Evolutionary conservation across 1,284 basidiomycete species (phyloP).

Genomic region (Hemileia vastatrix): DNA sequence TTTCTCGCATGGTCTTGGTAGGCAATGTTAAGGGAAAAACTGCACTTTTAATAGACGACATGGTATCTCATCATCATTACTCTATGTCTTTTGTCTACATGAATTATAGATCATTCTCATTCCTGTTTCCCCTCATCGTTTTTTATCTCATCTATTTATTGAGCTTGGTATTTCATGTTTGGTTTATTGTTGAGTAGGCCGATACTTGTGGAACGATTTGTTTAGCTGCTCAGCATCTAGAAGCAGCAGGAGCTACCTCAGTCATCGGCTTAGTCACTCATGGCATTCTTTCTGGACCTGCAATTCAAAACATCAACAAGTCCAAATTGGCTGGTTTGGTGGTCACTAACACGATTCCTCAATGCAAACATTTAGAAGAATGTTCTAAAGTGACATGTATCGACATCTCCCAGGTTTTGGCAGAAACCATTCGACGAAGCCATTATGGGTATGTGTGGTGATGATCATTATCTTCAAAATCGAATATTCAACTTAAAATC

Average conservation of each 20-base stretch:
- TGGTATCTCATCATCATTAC: slow-evolving; percentile 48
- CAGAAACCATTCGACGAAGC: slow-evolving; percentile 88
- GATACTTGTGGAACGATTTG: slow-evolving; percentile 98
- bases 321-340: slow-evolving; percentile 76
- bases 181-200: slow-evolving; percentile 47
- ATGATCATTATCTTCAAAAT: not conserved
- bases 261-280: slow-evolving; percentile 94
- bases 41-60: slow-evolving; percentile 98
- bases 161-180: not conserved
- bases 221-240: slow-evolving; percentile 76
- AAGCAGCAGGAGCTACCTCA: slow-evolving; percentile 76
- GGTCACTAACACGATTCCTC: slow-evolving; percentile 96
- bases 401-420: slow-evolving; percentile 87
- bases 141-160: not conserved
- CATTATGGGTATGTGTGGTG: slow-evolving; percentile 45
- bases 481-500: not conserved
- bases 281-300: slow-evolving; percentile 86
- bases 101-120: not conserved
- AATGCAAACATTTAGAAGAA: slow-evolving; percentile 61
- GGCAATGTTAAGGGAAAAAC: slow-evolving; percentile 86
- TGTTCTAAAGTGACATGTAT: slow-evolving; percentile 90
- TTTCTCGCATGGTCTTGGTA: slow-evolving; percentile 97
- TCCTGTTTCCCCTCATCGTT: not conserved
- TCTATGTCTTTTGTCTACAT: not conserved
- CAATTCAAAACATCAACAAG: slow-evolving; percentile 59